Evolutionary conservation across 1,139 yeast genomes (phyloP), one percentile per base, ranked within the genome.

Genomic region (Protomyces pachydermus): DNA sequence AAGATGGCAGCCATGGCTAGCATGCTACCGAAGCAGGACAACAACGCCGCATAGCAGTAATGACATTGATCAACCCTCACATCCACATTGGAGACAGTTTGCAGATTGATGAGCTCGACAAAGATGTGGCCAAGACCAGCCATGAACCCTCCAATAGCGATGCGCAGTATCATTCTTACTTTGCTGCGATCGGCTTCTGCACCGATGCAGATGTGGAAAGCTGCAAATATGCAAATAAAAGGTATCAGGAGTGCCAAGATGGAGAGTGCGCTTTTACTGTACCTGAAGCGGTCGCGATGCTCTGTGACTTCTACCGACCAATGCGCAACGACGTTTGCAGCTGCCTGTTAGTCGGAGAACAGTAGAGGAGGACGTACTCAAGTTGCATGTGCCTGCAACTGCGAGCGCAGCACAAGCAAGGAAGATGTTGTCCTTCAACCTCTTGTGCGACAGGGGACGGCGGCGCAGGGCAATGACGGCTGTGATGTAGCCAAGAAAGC

Each of bases 381-480:
- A 60, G 28, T 60, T 61, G 25, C 66, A 56, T 32, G 42, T 39
- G 20, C 65, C 65, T 8, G 66, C 65, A 60, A 61, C 45, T 5
- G 65, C 20, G 23, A 61, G 45, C 14, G 65, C 42, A 8, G 65
- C 53, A 23, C 66, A 50, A 18, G 48, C 32, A 23, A 61, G 53
- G 25, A 61, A 28, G 9, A 12, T 20, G 32, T 39, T 45, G 45
- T 58, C 50, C 20, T 28, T 28, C 12, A 55, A 14, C 10, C 64
- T 39, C 14, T 37, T 38, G 23, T 28, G 35, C 10, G 63, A 48
- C 3, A 61, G 34, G 3, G 63, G 14, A 3, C 61, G 55, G 16
- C 64, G 14, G 46, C 46, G 46, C 46, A 42, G 46, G 16, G 46
- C 20, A 14, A 42, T 42, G 18, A 12, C 46, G 16, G 46, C 46